phyloP scores from a whole-genome alignment of 2,329 filamentous ascomycete species.

The Penicillium frequentans region DNA sequence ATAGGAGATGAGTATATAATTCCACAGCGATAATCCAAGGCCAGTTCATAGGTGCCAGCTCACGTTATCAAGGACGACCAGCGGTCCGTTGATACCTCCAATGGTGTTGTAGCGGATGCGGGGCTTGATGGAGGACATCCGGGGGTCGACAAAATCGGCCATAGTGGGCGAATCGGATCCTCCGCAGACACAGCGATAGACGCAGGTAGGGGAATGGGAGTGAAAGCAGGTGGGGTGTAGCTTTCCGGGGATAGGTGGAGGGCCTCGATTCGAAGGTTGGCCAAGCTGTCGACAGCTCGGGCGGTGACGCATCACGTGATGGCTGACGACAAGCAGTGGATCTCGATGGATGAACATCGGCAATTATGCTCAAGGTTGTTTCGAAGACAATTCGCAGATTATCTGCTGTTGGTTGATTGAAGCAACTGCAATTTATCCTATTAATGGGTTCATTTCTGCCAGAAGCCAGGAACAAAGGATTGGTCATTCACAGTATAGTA shows the following conservation, averaged over 20 bases:
- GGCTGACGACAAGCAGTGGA: neutral
- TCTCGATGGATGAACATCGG: too few species aligned
- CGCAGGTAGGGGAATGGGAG: slow-evolving; percentile 11
- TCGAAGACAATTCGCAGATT: neutral
- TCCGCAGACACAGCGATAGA: slow-evolving; percentile 12
- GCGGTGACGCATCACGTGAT: slow-evolving; percentile 28
- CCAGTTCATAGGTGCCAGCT: slow-evolving; percentile 33
- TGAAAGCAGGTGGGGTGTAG: slow-evolving; percentile 14
- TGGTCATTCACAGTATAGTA: neutral
- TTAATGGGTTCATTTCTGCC: too few species aligned
- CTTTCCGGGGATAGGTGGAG: slow-evolving; percentile 1
- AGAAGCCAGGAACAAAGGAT: too few species aligned
- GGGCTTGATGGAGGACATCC: slow-evolving; percentile 60
- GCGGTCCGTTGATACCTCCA: slow-evolving; percentile 93
- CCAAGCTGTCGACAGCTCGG: slow-evolving; percentile 26
- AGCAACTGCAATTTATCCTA: neutral
- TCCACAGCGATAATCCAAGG: neutral
- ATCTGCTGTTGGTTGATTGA: neutral
- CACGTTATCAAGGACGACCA: slow-evolving; percentile 97
- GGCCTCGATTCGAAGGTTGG: slow-evolving; percentile 17
- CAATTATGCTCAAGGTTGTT: neutral
- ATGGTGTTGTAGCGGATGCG: slow-evolving; percentile 96
- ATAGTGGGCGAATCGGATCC: slow-evolving; percentile 29
- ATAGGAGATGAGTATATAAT: slow-evolving; percentile 14
- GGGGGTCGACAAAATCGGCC: slow-evolving; percentile 45